phyloP scores from a whole-genome alignment of 495 filamentous ascomycete genomes.

The Neurospora sp. region DNA sequence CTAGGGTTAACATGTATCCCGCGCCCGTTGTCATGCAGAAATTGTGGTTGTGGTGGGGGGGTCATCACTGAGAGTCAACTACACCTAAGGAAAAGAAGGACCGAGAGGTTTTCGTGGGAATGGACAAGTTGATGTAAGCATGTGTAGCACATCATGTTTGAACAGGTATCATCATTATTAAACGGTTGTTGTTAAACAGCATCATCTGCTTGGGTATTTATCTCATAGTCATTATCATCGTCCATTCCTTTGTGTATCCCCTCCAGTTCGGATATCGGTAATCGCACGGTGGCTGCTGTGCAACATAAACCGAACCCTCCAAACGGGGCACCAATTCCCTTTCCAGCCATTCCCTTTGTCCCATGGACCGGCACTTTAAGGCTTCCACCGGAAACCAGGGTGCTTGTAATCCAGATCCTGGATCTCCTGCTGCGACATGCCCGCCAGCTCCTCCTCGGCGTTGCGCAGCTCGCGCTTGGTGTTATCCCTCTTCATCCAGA shows the following conservation, averaged over 20 bases:
- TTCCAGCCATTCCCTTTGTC: neutral
- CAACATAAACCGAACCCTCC: neutral
- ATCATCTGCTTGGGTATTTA: neutral
- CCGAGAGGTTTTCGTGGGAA: too few relatives aligned
- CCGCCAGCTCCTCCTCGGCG: constrained; percentile 45
- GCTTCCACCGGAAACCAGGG: constrained; percentile 57
- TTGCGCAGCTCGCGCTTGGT: constrained; percentile 43
- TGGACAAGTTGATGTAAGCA: too few relatives aligned
- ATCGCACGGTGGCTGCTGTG: neutral
- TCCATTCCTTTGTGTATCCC: neutral
- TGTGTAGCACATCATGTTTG: too few relatives aligned
- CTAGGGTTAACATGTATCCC: neutral
- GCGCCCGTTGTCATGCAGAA: neutral
- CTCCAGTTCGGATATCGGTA: neutral
- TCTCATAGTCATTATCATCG: neutral
- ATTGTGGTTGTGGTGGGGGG: too few relatives aligned
- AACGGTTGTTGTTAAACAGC: neutral
- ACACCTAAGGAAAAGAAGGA: too few relatives aligned
- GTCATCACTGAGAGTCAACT: too few relatives aligned
- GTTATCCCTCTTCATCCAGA: constrained; percentile 60
- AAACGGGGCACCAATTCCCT: neutral
- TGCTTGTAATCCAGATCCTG: constrained; percentile 66
- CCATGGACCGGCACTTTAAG: constrained; percentile 17
- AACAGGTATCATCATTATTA: neutral
- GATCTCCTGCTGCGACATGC: constrained; percentile 44